phyloP scores from a whole-genome alignment of 495 filamentous ascomycete species.

The Neurospora intermedia region DNA sequence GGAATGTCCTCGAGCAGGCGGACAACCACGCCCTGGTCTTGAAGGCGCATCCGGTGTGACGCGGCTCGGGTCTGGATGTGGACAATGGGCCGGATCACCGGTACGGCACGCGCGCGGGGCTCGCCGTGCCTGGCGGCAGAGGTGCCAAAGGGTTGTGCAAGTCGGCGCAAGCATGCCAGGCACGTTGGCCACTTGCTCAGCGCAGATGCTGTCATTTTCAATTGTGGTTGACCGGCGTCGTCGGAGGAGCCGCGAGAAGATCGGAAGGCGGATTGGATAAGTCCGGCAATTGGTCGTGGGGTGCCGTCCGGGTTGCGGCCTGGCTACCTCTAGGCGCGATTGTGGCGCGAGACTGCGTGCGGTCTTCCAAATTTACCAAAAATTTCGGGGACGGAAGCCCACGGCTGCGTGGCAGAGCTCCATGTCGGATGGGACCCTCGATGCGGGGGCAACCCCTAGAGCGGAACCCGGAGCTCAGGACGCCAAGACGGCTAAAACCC shows the following conservation, averaged over 20 bases:
- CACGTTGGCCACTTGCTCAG: slow-evolving; percentile 18
- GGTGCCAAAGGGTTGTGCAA: slow-evolving; percentile 12
- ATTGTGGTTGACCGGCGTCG: not conserved
- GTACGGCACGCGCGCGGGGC: slow-evolving; percentile 2
- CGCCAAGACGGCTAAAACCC: not conserved
- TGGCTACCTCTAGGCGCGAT: not conserved
- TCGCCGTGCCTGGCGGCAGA: slow-evolving; percentile 2
- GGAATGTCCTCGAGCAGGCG: slow-evolving; percentile 48
- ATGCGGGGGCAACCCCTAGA: not conserved
- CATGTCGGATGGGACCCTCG: not conserved
- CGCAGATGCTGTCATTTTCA: slow-evolving; percentile 10
- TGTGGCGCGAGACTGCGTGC: not conserved
- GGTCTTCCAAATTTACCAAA: not conserved
- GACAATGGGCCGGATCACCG: not conserved
- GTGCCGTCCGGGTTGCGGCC: not conserved
- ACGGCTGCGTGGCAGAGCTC: not conserved
- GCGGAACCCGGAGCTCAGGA: not conserved
- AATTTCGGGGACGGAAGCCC: not conserved
- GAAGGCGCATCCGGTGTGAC: slow-evolving; percentile 13
- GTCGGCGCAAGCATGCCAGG: slow-evolving; percentile 19
- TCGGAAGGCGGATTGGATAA: not conserved
- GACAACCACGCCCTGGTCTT: slow-evolving; percentile 42
- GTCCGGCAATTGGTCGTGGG: not conserved
- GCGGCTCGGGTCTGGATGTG: slow-evolving; percentile 18
- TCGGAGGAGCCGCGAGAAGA: not conserved